phyloP scores from a whole-genome alignment of 805 yeast species.

The Peterozyma toletana region DNA sequence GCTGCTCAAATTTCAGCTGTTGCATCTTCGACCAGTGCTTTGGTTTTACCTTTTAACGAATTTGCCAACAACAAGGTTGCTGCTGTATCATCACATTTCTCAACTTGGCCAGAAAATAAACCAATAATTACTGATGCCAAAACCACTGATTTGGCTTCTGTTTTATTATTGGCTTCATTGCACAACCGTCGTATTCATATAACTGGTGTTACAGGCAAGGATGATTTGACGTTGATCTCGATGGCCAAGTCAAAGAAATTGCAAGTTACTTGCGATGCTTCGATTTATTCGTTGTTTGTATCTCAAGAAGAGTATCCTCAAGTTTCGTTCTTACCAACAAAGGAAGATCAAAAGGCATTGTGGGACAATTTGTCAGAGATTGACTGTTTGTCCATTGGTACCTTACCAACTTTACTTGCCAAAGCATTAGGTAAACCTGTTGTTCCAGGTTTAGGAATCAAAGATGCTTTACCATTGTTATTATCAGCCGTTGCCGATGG shows the following conservation, averaged over 20 bases:
- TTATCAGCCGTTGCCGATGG: conserved; percentile 74
- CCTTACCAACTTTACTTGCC: conserved; percentile 68
- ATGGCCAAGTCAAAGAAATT: conserved; percentile 81
- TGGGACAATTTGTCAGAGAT: conserved; percentile 70
- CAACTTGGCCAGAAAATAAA: conserved; percentile 76
- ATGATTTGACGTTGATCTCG: conserved; percentile 75
- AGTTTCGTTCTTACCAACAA: conserved; percentile 69
- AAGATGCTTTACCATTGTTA: conserved; percentile 76
- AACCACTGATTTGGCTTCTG: conserved; percentile 89
- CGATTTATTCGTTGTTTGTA: conserved; percentile 72
- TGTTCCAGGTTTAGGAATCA: conserved; percentile 68
- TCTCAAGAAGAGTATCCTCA: conserved; percentile 66
- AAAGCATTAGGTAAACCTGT: conserved; percentile 52
- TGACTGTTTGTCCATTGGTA: conserved; percentile 86
- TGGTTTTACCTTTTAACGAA: conserved; percentile 76
- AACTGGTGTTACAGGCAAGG: conserved; percentile 74
- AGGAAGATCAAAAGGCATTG: conserved; percentile 71
- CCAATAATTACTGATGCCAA: conserved; percentile 90
- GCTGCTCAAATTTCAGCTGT: conserved; percentile 54
- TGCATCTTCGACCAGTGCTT: conserved; percentile 62
- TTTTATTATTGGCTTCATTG: conserved; percentile 80
- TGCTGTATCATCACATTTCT: conserved; percentile 72
- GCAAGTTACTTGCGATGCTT: conserved; percentile 84
- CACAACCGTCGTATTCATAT: conserved; percentile 82
- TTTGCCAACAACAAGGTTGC: conserved; percentile 64